Base-by-base conservation (phyloP, 441 rosid species). In the Cnidoscolus chayamansa region DNA sequence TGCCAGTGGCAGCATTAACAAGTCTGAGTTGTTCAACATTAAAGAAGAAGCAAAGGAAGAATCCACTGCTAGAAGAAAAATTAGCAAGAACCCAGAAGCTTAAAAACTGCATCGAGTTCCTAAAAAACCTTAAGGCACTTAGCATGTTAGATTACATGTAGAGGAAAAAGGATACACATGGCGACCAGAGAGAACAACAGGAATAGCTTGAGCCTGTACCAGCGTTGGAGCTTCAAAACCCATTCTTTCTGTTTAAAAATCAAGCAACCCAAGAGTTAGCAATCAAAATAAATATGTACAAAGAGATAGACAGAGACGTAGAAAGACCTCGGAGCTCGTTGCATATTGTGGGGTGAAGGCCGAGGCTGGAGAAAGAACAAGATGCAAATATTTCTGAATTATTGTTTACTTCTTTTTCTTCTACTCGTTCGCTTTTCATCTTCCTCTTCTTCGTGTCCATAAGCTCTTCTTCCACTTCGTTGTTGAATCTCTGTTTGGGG, bases 121-220 rank as follows among this genome's bases (percentile, higher is more conserved):
- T 25, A 70, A 32, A 8, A 56, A n/a, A 63, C 45, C 11, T 4
- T 10, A 13, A 20, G 3, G 20, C 25, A 55, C 10, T 20, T 56
- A 19, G 1, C 17, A 19, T 19, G 32, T 20, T 20, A 56, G 3
- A 2, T 19, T 1, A 54, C 0, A 10, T 0, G 48, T 60, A 4
- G 45, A 40, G 45, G 7, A 71, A 31, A 59, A 77, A 85, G 90
- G 82, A 85, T 94, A 94, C 98, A 87, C 90, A 78, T 94, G 97
- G 48, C 91, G 87, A 58, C 97, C 96, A 13, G 98, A 84, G 78
- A 94, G 97, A 72, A 92, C 83, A 54, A 92, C 88, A 40, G 97
- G 98, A 76, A 94, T 90, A 48, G 98, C 86, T 82, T 90, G 90
- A 82, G 97, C 97, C 79, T 94, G 98, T 10, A 92, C 90, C 40